These are phyloP conservation scores for Cystobasidium onofrii DNA, from an alignment of 768 basidiomycete species.

Conservation along the genomic window DNA sequence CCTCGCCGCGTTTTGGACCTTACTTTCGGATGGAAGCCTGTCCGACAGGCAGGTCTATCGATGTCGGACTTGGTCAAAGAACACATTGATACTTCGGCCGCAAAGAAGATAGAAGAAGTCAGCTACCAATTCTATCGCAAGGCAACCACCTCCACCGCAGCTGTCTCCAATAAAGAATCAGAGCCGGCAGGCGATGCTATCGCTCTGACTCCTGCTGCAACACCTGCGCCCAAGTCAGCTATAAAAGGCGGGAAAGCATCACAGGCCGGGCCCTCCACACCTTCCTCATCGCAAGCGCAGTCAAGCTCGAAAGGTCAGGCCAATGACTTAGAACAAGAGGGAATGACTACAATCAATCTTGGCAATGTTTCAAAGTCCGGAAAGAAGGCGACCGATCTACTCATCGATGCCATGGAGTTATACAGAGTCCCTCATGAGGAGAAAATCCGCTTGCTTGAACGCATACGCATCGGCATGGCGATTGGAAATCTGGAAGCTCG, in stretches of 20 bases:
- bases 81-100: constrained; percentile 28
- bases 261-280: constrained; percentile 4
- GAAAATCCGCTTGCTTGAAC: constrained; percentile 78
- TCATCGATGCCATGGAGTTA: constrained; percentile 63
- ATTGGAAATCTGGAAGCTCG: constrained; percentile 52
- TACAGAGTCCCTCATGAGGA: constrained; percentile 68
- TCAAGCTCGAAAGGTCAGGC: constrained; percentile 40
- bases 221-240: constrained; percentile 13
- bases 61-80: constrained; percentile 29
- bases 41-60: constrained; percentile 14
- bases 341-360: constrained; percentile 43
- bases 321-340: constrained; percentile 36
- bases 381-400: constrained; percentile 64
- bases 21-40: constrained; percentile 28
- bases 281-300: constrained; percentile 47
- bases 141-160: background rate
- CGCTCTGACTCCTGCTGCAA: constrained; percentile 23
- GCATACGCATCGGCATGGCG: constrained; percentile 69
- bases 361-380: constrained; percentile 52
- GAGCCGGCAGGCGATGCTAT: constrained; percentile 34
- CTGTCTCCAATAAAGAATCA: constrained; percentile 30
- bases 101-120: constrained; percentile 39
- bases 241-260: background rate
- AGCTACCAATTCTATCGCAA: constrained; percentile 44
- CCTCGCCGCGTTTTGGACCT: constrained; percentile 42